A percentile compares a stretch with the other conserved stretches of the same genome.
These are phyloP conservation scores for Saccharomycopsis malanga DNA, from an alignment of 805 yeast species.

Conservation along the genomic window DNA sequence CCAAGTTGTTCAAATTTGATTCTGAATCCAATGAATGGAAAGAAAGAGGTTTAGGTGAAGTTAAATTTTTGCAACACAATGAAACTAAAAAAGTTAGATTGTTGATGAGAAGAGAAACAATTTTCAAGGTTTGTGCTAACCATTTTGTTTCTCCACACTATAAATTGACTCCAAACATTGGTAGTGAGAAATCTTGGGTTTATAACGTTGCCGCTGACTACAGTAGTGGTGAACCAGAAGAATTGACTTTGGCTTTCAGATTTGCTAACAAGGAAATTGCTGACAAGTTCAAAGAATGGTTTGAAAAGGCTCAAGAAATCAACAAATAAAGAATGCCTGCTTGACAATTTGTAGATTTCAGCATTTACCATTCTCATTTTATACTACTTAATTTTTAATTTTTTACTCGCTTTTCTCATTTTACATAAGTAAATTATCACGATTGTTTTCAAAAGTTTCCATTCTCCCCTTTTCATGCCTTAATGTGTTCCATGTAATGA, in stretches of 20 bases:
- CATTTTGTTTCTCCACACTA: conserved; percentile 82
- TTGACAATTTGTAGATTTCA: too few relatives aligned
- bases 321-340: conserved; percentile 19
- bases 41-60: conserved; percentile 99
- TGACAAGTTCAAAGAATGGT: conserved; percentile 88
- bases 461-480: too few relatives aligned
- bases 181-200: conserved; percentile 98
- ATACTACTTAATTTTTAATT: too few relatives aligned
- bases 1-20: conserved; percentile 88
- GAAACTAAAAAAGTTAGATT: conserved; percentile 75
- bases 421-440: too few relatives aligned
- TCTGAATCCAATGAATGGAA: conserved; percentile 82
- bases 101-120: conserved; percentile 98
- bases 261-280: conserved; percentile 91
- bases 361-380: too few relatives aligned
- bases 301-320: conserved; percentile 69
- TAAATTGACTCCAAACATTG: conserved; percentile 84
- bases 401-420: too few relatives aligned
- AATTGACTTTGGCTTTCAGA: conserved; percentile 93
- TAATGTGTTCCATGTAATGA: too few relatives aligned
- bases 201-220: conserved; percentile 91
- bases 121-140: conserved; percentile 96
- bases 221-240: conserved; percentile 93
- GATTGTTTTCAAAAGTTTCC: too few relatives aligned
- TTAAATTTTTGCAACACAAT: conserved; percentile 89